These are phyloP conservation scores for Periconia sp. DNA, from an alignment of 2,329 filamentous ascomycete species.

Conservation along the genomic window DNA sequence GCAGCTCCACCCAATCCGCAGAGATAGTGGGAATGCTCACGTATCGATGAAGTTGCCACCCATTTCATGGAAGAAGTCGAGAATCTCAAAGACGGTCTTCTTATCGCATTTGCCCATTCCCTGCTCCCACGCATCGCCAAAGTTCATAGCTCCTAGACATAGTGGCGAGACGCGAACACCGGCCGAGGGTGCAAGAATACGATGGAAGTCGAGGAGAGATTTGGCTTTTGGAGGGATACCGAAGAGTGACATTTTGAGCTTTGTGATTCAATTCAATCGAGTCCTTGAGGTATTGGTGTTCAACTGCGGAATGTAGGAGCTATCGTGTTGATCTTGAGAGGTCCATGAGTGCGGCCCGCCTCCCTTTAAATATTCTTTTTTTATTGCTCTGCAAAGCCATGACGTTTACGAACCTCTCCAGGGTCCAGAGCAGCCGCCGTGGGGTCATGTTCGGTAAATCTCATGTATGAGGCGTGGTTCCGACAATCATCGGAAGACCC, in stretches of 20 bases:
- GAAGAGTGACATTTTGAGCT: constrained; percentile 25
- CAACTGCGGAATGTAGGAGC: no score
- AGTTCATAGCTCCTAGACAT: constrained; percentile 62
- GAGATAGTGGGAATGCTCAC: no score
- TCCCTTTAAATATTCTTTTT: no score
- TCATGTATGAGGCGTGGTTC: no score
- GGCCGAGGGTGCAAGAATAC: constrained; percentile 58
- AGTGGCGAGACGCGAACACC: constrained; percentile 60
- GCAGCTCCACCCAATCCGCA: background rate
- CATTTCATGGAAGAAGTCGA: constrained; percentile 55
- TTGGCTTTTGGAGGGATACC: constrained; percentile 31
- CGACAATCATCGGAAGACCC: no score
- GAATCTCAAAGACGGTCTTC: constrained; percentile 52
- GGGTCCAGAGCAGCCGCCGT: no score
- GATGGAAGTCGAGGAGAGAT: constrained; percentile 58
- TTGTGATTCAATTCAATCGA: background rate
- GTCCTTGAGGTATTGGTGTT: no score
- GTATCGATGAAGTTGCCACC: constrained; percentile 63
- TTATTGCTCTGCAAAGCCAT: no score
- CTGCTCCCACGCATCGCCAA: constrained; percentile 56
- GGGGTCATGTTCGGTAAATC: no score
- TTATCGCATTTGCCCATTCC: constrained; percentile 53
- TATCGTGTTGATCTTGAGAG: no score
- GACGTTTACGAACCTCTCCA: no score
- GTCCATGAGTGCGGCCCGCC: no score